Percentiles rank a stretch among this genome's conserved stretches.
Conservation (phyloP, 2,329 filamentous ascomycete genomes). For the Pleurostoma richardsiae region DNA sequence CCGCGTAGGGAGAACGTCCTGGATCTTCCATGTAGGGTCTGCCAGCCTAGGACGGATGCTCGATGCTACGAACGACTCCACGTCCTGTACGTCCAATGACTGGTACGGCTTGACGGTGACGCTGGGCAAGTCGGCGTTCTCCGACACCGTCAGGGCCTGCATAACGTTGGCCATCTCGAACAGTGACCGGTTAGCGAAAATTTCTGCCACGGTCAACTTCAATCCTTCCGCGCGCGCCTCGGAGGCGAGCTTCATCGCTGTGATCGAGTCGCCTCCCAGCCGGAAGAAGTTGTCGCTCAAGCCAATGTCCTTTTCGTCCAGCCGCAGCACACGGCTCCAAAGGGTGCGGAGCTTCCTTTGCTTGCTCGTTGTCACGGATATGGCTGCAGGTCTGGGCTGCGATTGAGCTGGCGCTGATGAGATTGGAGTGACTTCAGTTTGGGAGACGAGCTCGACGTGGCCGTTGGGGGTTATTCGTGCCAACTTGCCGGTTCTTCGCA, state of each 20-base stretch:
- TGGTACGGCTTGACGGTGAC: conserved; percentile 2
- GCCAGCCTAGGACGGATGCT: conserved; percentile 45
- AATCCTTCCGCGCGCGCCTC: conserved; percentile 31
- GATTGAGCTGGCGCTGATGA: conserved; percentile 2
- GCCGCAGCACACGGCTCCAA: conserved; percentile 29
- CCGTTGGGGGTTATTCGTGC: conserved; percentile 29
- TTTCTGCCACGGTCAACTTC: conserved; percentile 35
- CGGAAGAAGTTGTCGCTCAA: conserved; percentile 41
- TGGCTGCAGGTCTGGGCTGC: conserved; percentile 2
- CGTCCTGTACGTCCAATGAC: conserved; percentile 34
- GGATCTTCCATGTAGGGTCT: conserved; percentile 43
- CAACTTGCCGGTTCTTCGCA: conserved; percentile 35
- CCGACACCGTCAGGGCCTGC: conserved; percentile 3
- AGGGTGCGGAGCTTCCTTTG: conserved; percentile 16
- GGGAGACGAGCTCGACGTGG: conserved; percentile 4
- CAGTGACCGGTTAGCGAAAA: conserved; percentile 28
- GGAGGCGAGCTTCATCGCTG: conserved; percentile 43
- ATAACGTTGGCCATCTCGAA: conserved; percentile 14
- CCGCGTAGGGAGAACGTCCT: conserved; percentile 52
- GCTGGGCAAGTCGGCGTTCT: conserved; percentile 2
- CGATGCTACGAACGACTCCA: conserved; percentile 36
- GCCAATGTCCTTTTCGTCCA: conserved; percentile 25
- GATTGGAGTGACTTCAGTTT: conserved; percentile 4
- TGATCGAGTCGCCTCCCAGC: conserved; percentile 42
- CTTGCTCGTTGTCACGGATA: conserved; percentile 12